Base-by-base conservation (phyloP, 2,329 filamentous ascomycete species). In the Penicillium janthinellum region DNA sequence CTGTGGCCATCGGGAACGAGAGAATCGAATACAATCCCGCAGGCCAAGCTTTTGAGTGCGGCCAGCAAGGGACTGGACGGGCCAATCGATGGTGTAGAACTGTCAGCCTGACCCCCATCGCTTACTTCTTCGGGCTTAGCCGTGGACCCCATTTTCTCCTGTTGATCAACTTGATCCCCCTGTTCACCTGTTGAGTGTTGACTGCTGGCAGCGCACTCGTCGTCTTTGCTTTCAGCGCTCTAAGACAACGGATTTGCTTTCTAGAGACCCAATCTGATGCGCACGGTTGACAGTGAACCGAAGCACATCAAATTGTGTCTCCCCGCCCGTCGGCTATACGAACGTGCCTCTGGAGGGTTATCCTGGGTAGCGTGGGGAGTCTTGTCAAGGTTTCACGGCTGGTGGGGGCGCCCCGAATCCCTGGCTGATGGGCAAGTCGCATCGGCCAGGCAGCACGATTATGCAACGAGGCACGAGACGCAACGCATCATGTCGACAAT, bases 1-100 rank as follows among this genome's bases (percentile, higher is more conserved):
- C 42, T 12, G 10, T 5, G 42, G 20, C 15, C 35, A 39, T 25
- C 37, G 25, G 50, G 34, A 38, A n/a, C 37, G 42, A n/a, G 41
- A 47, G 42, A 56, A 50, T 55, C 20, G 51, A 56, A 42, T 50
- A 20, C n/a, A n/a, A n/a, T 34, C 31, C 56, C 56, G 50, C 8
- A 60, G 37, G 61, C 61, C 48, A 64, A 64, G 61, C 63, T 64
- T 63, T 62, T 62, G 20, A 17, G 51, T 50, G 42, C 45, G 44
- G 47, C 10, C 39, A 44, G 54, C 34, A 34, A 35, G 28, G 52
- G 15, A 39, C 35, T n/a, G 11, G 4, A 44, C 8, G 12, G 22
- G 41, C 49, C 57, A 59, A 57, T 51, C 17, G 39, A 11, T 10
- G 22, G n/a, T 3, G 8, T 14, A 7, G 3, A 2, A 51, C 25